Conservation (phyloP, 345 rosid genomes). For the Aquilaria malaccensis region DNA sequence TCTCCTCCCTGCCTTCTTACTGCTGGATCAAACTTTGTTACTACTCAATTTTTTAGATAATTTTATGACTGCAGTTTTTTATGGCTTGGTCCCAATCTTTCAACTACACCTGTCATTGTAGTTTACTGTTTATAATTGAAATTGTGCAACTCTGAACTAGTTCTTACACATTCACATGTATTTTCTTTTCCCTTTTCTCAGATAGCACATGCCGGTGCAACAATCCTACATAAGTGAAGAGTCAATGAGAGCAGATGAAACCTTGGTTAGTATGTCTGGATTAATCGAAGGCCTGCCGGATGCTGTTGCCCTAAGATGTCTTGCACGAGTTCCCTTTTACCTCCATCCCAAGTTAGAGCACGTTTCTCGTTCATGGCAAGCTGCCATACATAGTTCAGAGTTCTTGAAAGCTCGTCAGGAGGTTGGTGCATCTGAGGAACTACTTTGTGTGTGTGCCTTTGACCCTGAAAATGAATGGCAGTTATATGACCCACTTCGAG, state of each 20-base stretch:
- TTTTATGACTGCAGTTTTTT: neutral
- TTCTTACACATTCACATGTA: constrained; percentile 3
- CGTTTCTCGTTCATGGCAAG: constrained; percentile 94
- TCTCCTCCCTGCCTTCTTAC: no score
- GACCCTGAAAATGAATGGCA: constrained; percentile 97
- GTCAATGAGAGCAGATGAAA: constrained; percentile 27
- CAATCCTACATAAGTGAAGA: constrained; percentile 13
- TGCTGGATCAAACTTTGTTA: no score
- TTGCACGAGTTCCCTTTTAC: constrained; percentile 79
- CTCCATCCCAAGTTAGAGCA: constrained; percentile 71
- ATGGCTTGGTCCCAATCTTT: neutral
- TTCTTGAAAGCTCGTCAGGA: constrained; percentile 72
- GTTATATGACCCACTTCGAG: constrained; percentile 72
- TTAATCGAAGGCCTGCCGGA: constrained; percentile 92
- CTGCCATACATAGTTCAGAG: constrained; percentile 65
- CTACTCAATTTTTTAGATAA: no score
- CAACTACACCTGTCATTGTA: neutral
- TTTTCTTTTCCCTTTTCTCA: constrained; percentile 11
- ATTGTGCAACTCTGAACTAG: neutral
- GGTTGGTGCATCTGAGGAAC: constrained; percentile 58
- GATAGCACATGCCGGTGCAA: constrained; percentile 15
- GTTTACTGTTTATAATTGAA: constrained; percentile 7
- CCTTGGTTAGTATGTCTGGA: constrained; percentile 61
- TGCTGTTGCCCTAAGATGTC: constrained; percentile 84
- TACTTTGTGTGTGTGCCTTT: constrained; percentile 77